Base-by-base conservation (phyloP, 495 filamentous ascomycete genomes). In the Daldinia vernicosa region DNA sequence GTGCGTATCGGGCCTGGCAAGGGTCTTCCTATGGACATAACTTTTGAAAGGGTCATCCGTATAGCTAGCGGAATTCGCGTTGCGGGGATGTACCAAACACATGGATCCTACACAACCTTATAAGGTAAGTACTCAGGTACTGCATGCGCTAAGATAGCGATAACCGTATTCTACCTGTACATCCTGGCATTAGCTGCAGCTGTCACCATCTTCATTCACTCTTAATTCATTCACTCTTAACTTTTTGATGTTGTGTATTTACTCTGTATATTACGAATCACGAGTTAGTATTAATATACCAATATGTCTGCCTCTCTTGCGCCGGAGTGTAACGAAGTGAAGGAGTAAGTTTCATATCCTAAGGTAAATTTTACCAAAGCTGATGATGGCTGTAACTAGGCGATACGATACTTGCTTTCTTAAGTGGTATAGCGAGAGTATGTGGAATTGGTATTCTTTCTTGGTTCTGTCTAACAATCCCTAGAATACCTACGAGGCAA, bases 351-450 rank as follows among this genome's bases (percentile, higher is more conserved):
- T n/a, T 35, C 1, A 55, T 14, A 5, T 17, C 45, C 0, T 26
- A 22, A 6, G 47, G 1, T 53, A 19, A n/a, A 52, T 28, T 32
- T 19, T 43, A 14, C 14, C 1, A 60, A 65, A 52, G 32, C 57
- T 79, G 26, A 72, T 79, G 26, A 72, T 54, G 26, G 17, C 8
- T 37, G 7, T 63, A n/a, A n/a, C n/a, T n/a, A 93, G 91, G 71
- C 91, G 89, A 75, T 97, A 97, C 77, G 94, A 97, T 75, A 92
- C 89, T 52, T 97, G 94, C 80, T 97, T 97, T 73, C 80, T 97
- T 45, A 96, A 95, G 78, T 97, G 94, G 94, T 97, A 97, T 79
- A 97, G 93, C 74, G 94, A 97, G 79, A 97, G 94, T 95, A 83
- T 56, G 90, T 63, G 45, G 43, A 67, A 28, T 53, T 14, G 11